A percentile compares a stretch with the other conserved stretches of the same genome.
Conservation (phyloP, 768 basidiomycete genomes). For the Boletus rubropictus region DNA sequence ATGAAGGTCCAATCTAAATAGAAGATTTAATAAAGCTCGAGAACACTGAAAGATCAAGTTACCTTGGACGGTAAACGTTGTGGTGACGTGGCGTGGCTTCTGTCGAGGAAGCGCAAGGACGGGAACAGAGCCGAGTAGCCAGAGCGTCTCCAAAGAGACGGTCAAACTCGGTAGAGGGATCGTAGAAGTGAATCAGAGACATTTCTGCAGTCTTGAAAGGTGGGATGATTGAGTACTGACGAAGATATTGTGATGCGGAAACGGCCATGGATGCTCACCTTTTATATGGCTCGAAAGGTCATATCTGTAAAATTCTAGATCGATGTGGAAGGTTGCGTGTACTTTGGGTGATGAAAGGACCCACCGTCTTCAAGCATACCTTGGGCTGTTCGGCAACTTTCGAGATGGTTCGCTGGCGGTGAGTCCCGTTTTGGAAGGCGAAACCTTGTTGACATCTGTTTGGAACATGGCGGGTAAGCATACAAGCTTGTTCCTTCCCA, state of each 20-base stretch:
- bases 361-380: background rate
- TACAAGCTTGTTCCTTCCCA: too few species aligned
- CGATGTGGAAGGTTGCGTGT: background rate
- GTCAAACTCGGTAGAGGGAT: constrained; percentile 2
- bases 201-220: background rate
- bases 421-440: constrained; percentile 1
- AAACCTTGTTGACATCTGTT: constrained; percentile 1
- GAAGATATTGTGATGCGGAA: background rate
- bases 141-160: constrained; percentile 21
- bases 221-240: too few species aligned
- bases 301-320: constrained; percentile 6
- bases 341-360: background rate
- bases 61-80: constrained; percentile 22
- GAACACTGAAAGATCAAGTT: background rate
- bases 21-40: background rate
- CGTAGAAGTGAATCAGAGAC: constrained; percentile 1
- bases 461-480: background rate
- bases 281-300: constrained; percentile 1
- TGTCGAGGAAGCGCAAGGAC: background rate
- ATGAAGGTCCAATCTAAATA: constrained; percentile 41
- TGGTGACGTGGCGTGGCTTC: background rate
- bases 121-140: constrained; percentile 9
- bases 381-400: constrained; percentile 5
- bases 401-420: background rate
- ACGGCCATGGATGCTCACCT: background rate